A percentile compares a stretch with the other conserved stretches of the same genome.
phyloP scores from a whole-genome alignment of 2,329 filamentous ascomycete species.

The Stenocarpella maydis region DNA sequence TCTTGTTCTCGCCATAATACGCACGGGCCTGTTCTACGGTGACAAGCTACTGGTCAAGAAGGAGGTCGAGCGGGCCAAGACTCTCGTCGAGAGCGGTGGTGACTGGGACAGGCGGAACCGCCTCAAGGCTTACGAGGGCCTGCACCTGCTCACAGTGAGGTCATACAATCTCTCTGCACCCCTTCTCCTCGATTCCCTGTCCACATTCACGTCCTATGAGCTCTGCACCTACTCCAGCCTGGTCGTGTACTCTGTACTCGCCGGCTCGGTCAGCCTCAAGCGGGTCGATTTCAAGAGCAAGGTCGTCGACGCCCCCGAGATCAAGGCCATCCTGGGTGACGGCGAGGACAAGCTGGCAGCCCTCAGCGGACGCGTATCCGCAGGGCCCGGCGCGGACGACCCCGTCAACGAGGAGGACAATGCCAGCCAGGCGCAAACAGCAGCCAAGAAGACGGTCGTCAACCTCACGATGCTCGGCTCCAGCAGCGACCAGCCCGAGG shows the following conservation, averaged over 20 bases:
- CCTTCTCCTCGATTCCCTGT: constrained; percentile 93
- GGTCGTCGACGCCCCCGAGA: constrained; percentile 97
- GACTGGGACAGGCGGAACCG: constrained; percentile 99
- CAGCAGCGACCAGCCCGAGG: constrained; percentile 74
- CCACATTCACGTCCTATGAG: constrained; percentile 98
- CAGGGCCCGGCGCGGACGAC: constrained; percentile 82
- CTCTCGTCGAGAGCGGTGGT: constrained; percentile 91
- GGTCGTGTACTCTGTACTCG: constrained; percentile 94
- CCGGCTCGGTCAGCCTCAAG: constrained; percentile 92
- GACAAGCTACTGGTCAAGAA: constrained; percentile 94
- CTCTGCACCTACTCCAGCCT: constrained; percentile 95
- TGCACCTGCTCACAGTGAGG: constrained; percentile 90
- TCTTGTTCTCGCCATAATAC: constrained; percentile 93
- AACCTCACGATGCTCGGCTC: constrained; percentile 87
- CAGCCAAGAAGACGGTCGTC: constrained; percentile 72
- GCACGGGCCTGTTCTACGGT: constrained; percentile 94
- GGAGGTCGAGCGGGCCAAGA: constrained; percentile 87
- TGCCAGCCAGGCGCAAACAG: constrained; percentile 58
- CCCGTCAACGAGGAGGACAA: constrained; percentile 72
- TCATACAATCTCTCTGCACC: constrained; percentile 91
- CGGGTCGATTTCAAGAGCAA: constrained; percentile 99
- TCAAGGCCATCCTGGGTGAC: constrained; percentile 94
- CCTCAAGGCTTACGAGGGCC: constrained; percentile 96
- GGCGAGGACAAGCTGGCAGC: constrained; percentile 88
- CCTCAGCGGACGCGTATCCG: constrained; percentile 80